Conservation (phyloP, 352 stramenopile species). For the Thalassiosira oceanica region DNA sequence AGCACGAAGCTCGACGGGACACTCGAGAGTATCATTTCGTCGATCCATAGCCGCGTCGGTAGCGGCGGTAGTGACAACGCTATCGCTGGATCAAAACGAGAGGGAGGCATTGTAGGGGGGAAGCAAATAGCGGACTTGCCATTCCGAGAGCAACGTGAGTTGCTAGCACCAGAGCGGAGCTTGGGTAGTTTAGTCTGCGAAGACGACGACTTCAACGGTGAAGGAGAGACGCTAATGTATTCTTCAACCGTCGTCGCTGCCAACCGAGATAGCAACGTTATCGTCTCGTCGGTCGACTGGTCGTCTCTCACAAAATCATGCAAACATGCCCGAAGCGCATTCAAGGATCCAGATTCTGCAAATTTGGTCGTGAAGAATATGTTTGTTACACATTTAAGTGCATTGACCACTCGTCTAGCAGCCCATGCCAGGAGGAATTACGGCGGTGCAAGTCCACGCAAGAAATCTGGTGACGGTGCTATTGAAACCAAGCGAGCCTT, state of each 20-base stretch:
- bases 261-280: constrained; percentile 1
- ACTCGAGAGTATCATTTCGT: neutral
- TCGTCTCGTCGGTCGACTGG: constrained; percentile 45
- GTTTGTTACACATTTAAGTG: constrained; percentile 32
- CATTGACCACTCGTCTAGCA: constrained; percentile 10
- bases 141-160: constrained; percentile 21
- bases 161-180: constrained; percentile 18
- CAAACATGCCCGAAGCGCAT: constrained; percentile 35
- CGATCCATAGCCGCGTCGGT: neutral
- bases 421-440: constrained; percentile 19
- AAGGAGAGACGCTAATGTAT: neutral
- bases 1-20: constrained; percentile 6
- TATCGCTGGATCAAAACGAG: constrained; percentile 1
- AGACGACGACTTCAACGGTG: neutral
- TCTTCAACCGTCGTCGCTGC: neutral
- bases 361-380: constrained; percentile 48
- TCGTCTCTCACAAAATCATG: constrained; percentile 41
- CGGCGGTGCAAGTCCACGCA: neutral
- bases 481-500: constrained; percentile 53
- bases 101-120: constrained; percentile 39
- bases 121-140: constrained; percentile 29
- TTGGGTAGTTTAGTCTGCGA: constrained; percentile 18
- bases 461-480: constrained; percentile 32
- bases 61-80: neutral
- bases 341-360: constrained; percentile 29